Percentiles rank a stretch among this genome's conserved stretches.
Evolutionary conservation across 73 alveolate genomes (phyloP).

Genomic region (Uronychia binucleata): DNA sequence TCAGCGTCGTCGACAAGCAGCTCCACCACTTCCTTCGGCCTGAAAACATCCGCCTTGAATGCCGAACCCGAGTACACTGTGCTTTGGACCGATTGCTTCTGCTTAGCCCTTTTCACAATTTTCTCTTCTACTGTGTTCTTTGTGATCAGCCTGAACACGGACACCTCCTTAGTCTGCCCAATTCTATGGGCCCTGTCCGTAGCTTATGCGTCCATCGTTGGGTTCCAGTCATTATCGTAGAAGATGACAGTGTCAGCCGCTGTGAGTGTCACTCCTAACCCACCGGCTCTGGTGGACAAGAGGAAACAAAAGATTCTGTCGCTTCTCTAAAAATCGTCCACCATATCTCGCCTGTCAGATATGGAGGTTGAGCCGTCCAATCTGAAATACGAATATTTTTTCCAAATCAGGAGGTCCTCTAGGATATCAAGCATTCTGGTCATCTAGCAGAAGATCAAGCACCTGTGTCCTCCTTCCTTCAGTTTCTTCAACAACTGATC

Average conservation of each 20-base stretch:
- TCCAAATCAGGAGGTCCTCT: conserved; percentile 94
- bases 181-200: conserved; percentile 98
- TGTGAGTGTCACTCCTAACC: conserved; percentile 97
- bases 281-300: conserved; percentile 98
- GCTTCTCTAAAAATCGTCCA: conserved; percentile 92
- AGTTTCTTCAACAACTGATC: conserved; percentile 85
- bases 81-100: conserved; percentile 95
- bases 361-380: conserved; percentile 98
- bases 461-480: conserved; percentile 85
- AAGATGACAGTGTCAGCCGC: conserved; percentile 99
- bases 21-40: conserved; percentile 95
- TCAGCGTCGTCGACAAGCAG: conserved; percentile 93
- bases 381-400: conserved; percentile 90
- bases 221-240: conserved; percentile 99
- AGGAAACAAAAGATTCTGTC: conserved; percentile 92
- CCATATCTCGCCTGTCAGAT: conserved; percentile 97
- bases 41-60: conserved; percentile 96
- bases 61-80: conserved; percentile 99
- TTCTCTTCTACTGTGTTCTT: conserved; percentile 97
- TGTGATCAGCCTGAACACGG: conserved; percentile 95
- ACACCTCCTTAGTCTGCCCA: conserved; percentile 97
- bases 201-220: conserved; percentile 99
- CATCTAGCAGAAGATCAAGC: conserved; percentile 96
- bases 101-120: conserved; percentile 96
- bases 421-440: conserved; percentile 98